phyloP scores from a whole-genome alignment of 2,329 filamentous ascomycete genomes.

The Exophiala viscosa region DNA sequence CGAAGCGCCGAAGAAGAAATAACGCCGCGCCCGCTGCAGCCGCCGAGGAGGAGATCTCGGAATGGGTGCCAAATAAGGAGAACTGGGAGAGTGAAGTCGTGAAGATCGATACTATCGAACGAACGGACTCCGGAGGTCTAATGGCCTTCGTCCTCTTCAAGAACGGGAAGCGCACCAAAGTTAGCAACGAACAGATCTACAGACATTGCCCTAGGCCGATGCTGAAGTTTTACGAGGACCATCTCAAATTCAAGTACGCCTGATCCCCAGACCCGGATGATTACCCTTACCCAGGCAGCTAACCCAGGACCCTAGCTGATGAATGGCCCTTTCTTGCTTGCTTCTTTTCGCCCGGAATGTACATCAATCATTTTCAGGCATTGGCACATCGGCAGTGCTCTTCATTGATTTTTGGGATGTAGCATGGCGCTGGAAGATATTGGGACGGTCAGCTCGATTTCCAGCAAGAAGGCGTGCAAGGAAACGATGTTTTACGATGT shows the following conservation, averaged over 20 bases:
- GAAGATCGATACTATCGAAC: conserved; percentile 42
- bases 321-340: neutral
- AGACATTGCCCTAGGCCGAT: conserved; percentile 45
- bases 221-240: conserved; percentile 48
- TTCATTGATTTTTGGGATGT: too few relatives aligned
- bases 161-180: conserved; percentile 43
- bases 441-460: too few relatives aligned
- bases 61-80: conserved; percentile 40
- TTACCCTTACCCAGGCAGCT: too few relatives aligned
- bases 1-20: conserved; percentile 24
- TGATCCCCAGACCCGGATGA: neutral
- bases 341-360: neutral
- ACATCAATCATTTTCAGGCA: neutral
- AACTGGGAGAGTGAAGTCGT: conserved; percentile 44
- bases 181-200: conserved; percentile 41
- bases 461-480: too few relatives aligned
- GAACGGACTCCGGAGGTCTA: conserved; percentile 35
- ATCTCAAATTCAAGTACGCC: conserved; percentile 39
- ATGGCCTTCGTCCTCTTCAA: conserved; percentile 43
- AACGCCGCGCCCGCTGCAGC: conserved; percentile 22
- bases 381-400: too few relatives aligned
- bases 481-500: too few relatives aligned
- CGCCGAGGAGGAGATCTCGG: conserved; percentile 24
- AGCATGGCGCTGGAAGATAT: too few relatives aligned
- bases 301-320: too few relatives aligned